Percentiles rank a stretch among this genome's conserved stretches.
Conservation (phyloP, 75 land plant species). For the Larix kaempferi region DNA sequence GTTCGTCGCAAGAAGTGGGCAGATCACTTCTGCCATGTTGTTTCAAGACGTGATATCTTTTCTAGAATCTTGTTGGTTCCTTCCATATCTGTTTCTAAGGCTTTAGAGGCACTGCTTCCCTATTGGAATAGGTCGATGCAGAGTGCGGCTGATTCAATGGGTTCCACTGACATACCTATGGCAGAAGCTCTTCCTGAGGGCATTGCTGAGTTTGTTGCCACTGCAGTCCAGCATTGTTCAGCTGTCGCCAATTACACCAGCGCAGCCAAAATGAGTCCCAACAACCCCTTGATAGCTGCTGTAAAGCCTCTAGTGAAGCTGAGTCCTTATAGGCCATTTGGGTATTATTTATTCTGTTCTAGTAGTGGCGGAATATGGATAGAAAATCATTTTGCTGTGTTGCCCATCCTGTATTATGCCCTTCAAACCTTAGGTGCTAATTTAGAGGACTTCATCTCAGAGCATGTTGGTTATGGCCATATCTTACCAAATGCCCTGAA, state of each 20-base stretch:
- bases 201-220: slow-evolving; percentile 10
- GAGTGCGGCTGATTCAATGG: background rate
- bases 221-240: slow-evolving; percentile 33
- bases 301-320: slow-evolving; percentile 23
- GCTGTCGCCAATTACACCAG: slow-evolving; percentile 33
- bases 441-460: background rate
- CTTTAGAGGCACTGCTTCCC: slow-evolving; percentile 22
- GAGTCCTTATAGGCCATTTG: slow-evolving; percentile 67
- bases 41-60: slow-evolving; percentile 42
- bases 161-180: background rate
- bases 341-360: slow-evolving; percentile 36
- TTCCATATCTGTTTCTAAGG: slow-evolving; percentile 17
- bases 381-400: slow-evolving; percentile 46
- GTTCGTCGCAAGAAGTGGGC: slow-evolving; percentile 50
- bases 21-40: slow-evolving; percentile 36
- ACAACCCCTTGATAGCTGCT: slow-evolving; percentile 33
- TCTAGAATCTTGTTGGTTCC: slow-evolving; percentile 57
- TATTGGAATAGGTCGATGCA: slow-evolving; percentile 10
- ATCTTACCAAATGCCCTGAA: background rate
- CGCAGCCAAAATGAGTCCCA: slow-evolving; percentile 35
- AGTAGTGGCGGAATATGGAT: slow-evolving; percentile 20
- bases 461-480: background rate
- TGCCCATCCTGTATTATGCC: slow-evolving; percentile 46
- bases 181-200: background rate
- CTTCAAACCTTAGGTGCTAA: slow-evolving; percentile 15